Base-by-base conservation (phyloP, 148 eudicot species). In the Rheum nobile region DNA sequence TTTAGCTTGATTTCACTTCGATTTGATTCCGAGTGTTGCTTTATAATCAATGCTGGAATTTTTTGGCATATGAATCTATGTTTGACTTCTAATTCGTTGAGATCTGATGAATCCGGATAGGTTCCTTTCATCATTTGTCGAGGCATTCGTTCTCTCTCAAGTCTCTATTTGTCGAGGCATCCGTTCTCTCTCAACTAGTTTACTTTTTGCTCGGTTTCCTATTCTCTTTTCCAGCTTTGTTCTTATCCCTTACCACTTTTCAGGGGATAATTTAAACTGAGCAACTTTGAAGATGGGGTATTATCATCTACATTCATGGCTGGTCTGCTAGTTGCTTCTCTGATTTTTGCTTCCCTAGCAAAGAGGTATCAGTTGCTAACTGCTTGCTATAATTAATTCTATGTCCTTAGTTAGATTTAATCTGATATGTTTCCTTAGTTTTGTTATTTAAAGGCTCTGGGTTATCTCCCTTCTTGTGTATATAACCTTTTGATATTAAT, bases 301-400 rank as follows among this genome's bases (percentile, higher is more conserved):
- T 76, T 95, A 79, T 90, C 99, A 63, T 95, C 99, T 75, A 97
- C 97, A 71, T 95, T 95, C 90, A 92, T 95, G 99, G 96, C 92
- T 71, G 99, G 97, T 77, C 97, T 95, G 82, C 87, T 92, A 24
- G 82, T 88, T 73, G 96, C 96, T 50, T 95, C 96, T 77, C 97
- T 92, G 19, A 80, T 95, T 72, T 92, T 95, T 85, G 97, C 97
- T 73, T 74, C 91, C 71, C 77, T 90, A 44, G 90, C 91, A 44
- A 92, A 92, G 83, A 90, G 92, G 97, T 95, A 75, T 76, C 34
- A 59, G 2, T 44, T 54, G 2, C 29, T 57, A 57, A 8, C 31
- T 57, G 14, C 7, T 57, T 7, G 65, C 65, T 24, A 28, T 57
- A 9, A 10, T 57, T 57, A 28, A 57, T 57, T 26, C 16, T 57